These are phyloP conservation scores for Ceratobasidium sp. DNA, from an alignment of 1,284 basidiomycete species.

Conservation along the genomic window DNA sequence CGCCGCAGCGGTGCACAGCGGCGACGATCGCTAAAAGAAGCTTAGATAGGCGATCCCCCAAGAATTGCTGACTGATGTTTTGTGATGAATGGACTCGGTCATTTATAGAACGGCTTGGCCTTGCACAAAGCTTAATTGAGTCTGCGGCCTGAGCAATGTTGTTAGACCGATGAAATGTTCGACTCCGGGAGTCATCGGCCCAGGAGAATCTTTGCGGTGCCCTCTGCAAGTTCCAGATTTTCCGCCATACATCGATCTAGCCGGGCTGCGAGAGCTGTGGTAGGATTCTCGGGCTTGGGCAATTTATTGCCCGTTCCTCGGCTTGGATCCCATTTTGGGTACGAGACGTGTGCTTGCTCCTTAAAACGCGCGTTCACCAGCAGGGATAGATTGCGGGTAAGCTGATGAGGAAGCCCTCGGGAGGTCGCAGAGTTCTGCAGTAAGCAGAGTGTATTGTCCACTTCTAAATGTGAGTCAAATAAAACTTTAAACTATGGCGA, in stretches of 20 bases:
- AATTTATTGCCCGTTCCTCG: constrained; percentile 4
- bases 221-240: constrained; percentile 35
- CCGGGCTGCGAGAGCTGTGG: background rate
- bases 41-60: constrained; percentile 5
- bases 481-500: background rate
- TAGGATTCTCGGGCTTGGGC: background rate
- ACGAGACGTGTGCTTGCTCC: constrained; percentile 20
- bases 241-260: constrained; percentile 28
- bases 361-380: constrained; percentile 26
- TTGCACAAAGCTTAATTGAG: background rate
- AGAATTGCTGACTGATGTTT: constrained; percentile 17
- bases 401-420: constrained; percentile 32
- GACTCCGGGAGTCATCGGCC: background rate
- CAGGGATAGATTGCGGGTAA: constrained; percentile 33
- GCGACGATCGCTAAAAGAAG: constrained; percentile 17
- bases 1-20: constrained; percentile 30
- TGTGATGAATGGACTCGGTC: background rate
- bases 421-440: constrained; percentile 33
- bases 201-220: constrained; percentile 21
- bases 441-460: constrained; percentile 39
- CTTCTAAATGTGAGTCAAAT: constrained; percentile 13
- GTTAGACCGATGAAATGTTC: background rate
- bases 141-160: background rate
- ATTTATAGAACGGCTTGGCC: constrained; percentile 42
- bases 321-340: constrained; percentile 35